These are phyloP conservation scores for Blastomyces percursus DNA, from an alignment of 2,329 filamentous ascomycete genomes.

Conservation along the genomic window DNA sequence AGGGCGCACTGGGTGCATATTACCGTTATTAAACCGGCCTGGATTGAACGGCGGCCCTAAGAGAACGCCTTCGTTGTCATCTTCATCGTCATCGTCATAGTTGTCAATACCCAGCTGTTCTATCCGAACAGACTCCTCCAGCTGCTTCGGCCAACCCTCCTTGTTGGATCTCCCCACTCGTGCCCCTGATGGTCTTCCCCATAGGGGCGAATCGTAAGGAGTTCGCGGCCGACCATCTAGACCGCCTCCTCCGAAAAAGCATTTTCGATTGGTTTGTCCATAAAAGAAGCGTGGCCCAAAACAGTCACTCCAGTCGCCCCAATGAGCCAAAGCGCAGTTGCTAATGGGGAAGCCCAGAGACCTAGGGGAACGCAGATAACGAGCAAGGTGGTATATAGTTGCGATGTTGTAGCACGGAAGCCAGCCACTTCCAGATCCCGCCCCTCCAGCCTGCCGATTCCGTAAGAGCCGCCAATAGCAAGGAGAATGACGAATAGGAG, in stretches of 20 bases:
- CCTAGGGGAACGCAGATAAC: constrained; percentile 74
- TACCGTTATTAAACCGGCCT: constrained; percentile 2
- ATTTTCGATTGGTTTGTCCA: constrained; percentile 99
- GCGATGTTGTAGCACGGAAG: constrained; percentile 73
- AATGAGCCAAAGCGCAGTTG: constrained; percentile 86
- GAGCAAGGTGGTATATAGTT: constrained; percentile 84
- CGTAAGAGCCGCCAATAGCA: constrained; percentile 73
- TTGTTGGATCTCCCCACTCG: constrained; percentile 53
- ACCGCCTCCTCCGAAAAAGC: constrained; percentile 99
- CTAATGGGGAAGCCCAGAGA: constrained; percentile 72
- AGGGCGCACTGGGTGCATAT: not conserved
- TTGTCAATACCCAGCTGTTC: constrained; percentile 53
- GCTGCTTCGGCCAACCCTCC: constrained; percentile 40
- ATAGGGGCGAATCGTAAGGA: constrained; percentile 81
- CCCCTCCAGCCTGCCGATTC: constrained; percentile 82
- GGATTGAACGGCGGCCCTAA: constrained; percentile 6
- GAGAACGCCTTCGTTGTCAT: constrained; percentile 31
- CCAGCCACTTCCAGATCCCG: constrained; percentile 77
- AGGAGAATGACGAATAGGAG: constrained; percentile 90
- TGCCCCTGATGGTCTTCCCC: constrained; percentile 99
- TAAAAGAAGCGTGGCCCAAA: constrained; percentile 82
- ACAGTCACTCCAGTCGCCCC: constrained; percentile 90
- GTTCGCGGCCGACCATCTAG: constrained; percentile 99
- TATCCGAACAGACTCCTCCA: constrained; percentile 43
- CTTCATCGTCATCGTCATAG: constrained; percentile 39